Conservation (phyloP, 164 flowering plant genomes). For the Piper longum region DNA sequence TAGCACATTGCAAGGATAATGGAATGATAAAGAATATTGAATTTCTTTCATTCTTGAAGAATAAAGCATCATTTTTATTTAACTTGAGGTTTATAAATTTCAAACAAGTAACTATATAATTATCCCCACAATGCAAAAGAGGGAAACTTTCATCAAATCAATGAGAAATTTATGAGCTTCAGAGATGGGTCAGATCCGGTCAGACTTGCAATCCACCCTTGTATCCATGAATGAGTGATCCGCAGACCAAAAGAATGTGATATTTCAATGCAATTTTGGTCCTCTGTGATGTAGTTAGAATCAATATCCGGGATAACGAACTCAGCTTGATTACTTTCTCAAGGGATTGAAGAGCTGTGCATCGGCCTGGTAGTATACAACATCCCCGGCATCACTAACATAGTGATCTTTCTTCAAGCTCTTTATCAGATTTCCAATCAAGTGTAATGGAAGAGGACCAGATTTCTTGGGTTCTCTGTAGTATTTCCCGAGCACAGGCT, state of each 20-base stretch:
- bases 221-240: neutral
- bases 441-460: conserved; percentile 39
- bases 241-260: neutral
- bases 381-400: conserved; percentile 41
- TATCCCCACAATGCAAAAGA: neutral
- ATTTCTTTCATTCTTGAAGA: too few species aligned
- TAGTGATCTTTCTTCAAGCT: conserved; percentile 41
- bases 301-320: neutral
- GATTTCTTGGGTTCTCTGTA: conserved; percentile 49
- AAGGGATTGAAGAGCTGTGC: conserved; percentile 11
- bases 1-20: too few species aligned
- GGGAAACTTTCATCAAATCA: neutral
- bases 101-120: neutral
- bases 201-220: neutral
- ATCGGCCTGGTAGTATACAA: conserved; percentile 46
- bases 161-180: neutral
- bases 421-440: conserved; percentile 19
- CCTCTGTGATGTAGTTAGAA: neutral
- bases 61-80: neutral
- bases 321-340: conserved; percentile 6
- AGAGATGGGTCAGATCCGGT: neutral
- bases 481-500: conserved; percentile 46
- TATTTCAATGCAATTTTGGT: too few species aligned
- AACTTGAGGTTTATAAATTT: neutral
- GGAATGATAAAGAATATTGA: too few species aligned